Base-by-base conservation (phyloP, 805 yeast genomes). In the Tetrapisispora nanseiensis region DNA sequence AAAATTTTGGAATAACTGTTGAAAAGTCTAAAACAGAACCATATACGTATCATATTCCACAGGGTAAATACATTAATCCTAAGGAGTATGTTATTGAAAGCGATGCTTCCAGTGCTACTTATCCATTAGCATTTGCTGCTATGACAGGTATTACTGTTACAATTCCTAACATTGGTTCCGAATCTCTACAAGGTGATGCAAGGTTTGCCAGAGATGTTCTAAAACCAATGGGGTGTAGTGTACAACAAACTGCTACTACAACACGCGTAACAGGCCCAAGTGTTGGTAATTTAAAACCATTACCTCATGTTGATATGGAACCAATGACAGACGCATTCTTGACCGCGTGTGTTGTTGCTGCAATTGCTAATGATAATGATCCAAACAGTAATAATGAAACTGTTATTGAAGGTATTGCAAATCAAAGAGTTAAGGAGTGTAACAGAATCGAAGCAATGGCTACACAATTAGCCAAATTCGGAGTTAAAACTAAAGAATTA, bases 281-380 rank as follows among this genome's bases (percentile, higher is more conserved):
- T 16, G 65, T 65, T 30, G 94, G 94, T 13, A 46, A 63, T 0
- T 70, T 92, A 50, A 74, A 71, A 54, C 85, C 95, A 6, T 68
- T 92, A 48, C 69, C 78, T 11, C 74, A 70, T 47, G 82, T 92
- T 43, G 97, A 92, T 60, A 92, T 92, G 98, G 98, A 92, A 66
- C 97, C 98, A 42, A 92, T 92, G 98, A 92, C 98, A 0, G 98
- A 92, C 65, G 98, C 98, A 0, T 92, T 92, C 61, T 70, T 92
- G 55, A 92, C 98, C 13, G 98, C 98, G 0, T 77, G 94, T 41
- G 97, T 92, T 11, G 94, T 87, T 16, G 98, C 97, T 27, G 96
- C 98, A n/a, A 74, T 84, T 33, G 95, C 96, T 4, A 69, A 70
- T 44, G 68, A 68, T 47, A 21, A 35, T 18, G 69, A 64, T 33